Base-by-base conservation (phyloP, 169 alveolate genomes). In the Plasmodium vivax region DNA sequence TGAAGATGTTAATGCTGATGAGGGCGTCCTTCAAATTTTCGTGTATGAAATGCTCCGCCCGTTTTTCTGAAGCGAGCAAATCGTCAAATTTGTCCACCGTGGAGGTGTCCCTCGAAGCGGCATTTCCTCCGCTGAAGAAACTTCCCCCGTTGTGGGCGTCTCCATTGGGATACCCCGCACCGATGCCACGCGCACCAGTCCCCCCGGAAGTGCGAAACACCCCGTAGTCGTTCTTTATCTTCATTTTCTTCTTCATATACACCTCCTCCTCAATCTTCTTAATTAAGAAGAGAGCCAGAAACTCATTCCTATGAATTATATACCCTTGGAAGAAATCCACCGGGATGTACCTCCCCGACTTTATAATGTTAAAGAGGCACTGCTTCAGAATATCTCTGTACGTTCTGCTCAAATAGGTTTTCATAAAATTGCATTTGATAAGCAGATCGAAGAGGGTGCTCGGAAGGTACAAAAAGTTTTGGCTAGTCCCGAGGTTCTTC, bases 281-380 rank as follows among this genome's bases (percentile, higher is more conserved):
- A 51, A 72, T 73, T 43, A 92, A 68, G 47, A 92, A 92, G 1
- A 92, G 30, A 12, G 92, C 92, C 27, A 92, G 30, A 43, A 92
- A 92, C 30, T 92, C 95, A 47, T 72, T 79, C 62, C 82, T 92
- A 36, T 82, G 92, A n/a, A 92, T 92, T 19, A 92, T 92, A 82
- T 92, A 92, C 41, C 95, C 95, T 92, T 92, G 95, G 34, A 92
- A 92, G 73, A 92, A 82, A 7, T 92, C 95, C 12, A 92, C 71
- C 1, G 95, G 95, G 73, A 92, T 83, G 41, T 92, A 92, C 3
- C 82, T 92, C 10, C 85, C 95, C 0, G 95, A 32, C 12, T 72
- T 82, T 0, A 92, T 82, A 8, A 92, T 36, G 73, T 36, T 47
- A 79, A 92, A 92, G 3, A 92, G 41, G n/a, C 95, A 92, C 34